Percentiles rank a stretch among this genome's conserved stretches.
Evolutionary conservation across 345 rosid species (phyloP).

Genomic region (rapeseed (Brassica napus)): Da-Ae NC_063452.1:45962001-45962500

Average conservation of each 20-base stretch:
- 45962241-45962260: conserved; percentile 66
- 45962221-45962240: conserved; percentile 69
- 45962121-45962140: conserved; percentile 75
- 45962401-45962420: conserved; percentile 57
- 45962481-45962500: conserved; percentile 59
- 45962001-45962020: conserved; percentile 79
- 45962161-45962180: conserved; percentile 50
- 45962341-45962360: conserved; percentile 64
- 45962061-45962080: conserved; percentile 49
- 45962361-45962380: conserved; percentile 1
- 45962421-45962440: conserved; percentile 44
- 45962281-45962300: conserved; percentile 74
- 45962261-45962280: conserved; percentile 66
- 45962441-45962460: conserved; percentile 53
- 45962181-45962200: conserved; percentile 70
- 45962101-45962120: conserved; percentile 57
- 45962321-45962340: conserved; percentile 63
- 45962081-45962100: conserved; percentile 76
- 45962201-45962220: conserved; percentile 63
- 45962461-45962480: conserved; percentile 76
- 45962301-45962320: conserved; percentile 74
- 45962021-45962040: conserved; percentile 61
- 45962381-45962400: conserved; percentile 21
- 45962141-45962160: conserved; percentile 56
- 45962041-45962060: conserved; percentile 64